These are phyloP conservation scores for Syncephalastrum sp. DNA, from an alignment of 371 early-diverging fungal species.

Conservation along the genomic window DNA sequence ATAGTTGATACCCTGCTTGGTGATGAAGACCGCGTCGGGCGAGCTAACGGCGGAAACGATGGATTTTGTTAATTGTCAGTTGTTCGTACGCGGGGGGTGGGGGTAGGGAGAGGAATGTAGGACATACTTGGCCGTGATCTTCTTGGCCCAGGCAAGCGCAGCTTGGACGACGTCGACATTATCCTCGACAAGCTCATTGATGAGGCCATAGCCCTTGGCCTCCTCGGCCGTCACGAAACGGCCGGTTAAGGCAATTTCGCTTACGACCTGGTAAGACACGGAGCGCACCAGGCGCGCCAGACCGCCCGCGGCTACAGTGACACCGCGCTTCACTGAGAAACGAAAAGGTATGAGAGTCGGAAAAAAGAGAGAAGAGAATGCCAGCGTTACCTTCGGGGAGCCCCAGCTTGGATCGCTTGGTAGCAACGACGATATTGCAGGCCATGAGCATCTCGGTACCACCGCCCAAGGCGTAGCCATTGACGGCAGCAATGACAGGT, in stretches of 20 bases:
- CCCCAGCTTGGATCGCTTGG: slow-evolving; percentile 42
- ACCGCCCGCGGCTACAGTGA: slow-evolving; percentile 47
- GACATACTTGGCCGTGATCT: slow-evolving; percentile 39
- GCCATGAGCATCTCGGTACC: slow-evolving; percentile 46
- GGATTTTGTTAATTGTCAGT: not conserved
- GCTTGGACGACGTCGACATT: slow-evolving; percentile 33
- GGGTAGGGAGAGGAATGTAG: not conserved
- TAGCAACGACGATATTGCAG: slow-evolving; percentile 51
- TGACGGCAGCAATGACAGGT: slow-evolving; percentile 54
- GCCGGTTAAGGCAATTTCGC: slow-evolving; percentile 47
- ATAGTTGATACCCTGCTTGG: slow-evolving; percentile 42
- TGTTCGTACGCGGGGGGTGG: too few species aligned
- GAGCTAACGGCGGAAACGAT: slow-evolving; percentile 18
- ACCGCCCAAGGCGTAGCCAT: slow-evolving; percentile 51
- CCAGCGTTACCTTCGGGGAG: slow-evolving; percentile 37
- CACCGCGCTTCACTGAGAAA: slow-evolving; percentile 39
- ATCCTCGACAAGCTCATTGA: slow-evolving; percentile 41
- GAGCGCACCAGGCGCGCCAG: slow-evolving; percentile 41
- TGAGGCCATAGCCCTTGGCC: slow-evolving; percentile 43
- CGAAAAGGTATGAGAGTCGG: not conserved
- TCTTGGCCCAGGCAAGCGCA: slow-evolving; percentile 36
- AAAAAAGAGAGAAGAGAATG: not conserved
- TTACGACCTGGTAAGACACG: slow-evolving; percentile 45
- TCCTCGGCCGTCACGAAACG: slow-evolving; percentile 43
- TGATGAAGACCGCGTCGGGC: slow-evolving; percentile 45